phyloP scores from a whole-genome alignment of 305 asterid genomes.

The Rubia balearica region DNA sequence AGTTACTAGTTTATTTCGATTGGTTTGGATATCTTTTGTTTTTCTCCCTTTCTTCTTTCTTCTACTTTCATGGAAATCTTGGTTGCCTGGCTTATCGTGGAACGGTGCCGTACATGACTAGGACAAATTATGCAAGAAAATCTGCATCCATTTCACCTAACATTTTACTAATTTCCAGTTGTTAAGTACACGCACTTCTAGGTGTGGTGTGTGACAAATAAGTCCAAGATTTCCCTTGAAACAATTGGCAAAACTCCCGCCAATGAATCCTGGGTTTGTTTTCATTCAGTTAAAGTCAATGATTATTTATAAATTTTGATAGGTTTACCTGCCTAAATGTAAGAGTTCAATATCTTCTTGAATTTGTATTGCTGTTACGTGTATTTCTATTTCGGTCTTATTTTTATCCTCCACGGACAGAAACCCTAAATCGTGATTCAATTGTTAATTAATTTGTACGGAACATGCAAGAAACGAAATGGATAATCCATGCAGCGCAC shows the following conservation, averaged over 20 bases:
- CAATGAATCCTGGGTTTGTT: neutral
- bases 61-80: neutral
- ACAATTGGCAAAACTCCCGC: neutral
- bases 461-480: too few relatives aligned
- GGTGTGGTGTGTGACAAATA: neutral
- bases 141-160: slow-evolving; percentile 1
- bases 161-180: neutral
- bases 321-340: neutral
- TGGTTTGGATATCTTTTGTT: neutral
- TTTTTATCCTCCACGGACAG: neutral
- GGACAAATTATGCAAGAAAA: neutral
- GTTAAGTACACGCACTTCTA: neutral
- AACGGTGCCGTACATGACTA: neutral
- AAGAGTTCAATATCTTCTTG: neutral
- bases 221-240: neutral
- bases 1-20: neutral
- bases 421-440: neutral
- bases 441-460: neutral
- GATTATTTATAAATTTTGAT: neutral
- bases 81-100: neutral
- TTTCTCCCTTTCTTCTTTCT: neutral
- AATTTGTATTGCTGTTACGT: neutral
- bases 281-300: neutral
- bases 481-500: too few relatives aligned
- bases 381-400: neutral